Base-by-base conservation (phyloP, 2,329 filamentous ascomycete genomes). In the Colletotrichum karsti region DNA sequence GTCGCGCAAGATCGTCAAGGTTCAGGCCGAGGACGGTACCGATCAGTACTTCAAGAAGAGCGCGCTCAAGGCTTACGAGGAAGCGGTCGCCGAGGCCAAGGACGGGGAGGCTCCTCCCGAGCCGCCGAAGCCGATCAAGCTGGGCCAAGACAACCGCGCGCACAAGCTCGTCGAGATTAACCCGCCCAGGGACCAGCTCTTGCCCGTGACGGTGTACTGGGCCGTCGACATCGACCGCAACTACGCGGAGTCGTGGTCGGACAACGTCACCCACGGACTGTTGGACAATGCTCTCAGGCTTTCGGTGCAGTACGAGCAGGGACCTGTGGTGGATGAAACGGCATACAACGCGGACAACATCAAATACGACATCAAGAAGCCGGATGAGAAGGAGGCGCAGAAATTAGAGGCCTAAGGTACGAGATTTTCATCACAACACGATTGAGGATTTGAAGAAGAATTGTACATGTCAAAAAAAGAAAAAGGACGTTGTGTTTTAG, bases 181-280 rank as follows among this genome's bases (percentile, higher is more conserved):
- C n/a, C n/a, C n/a, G n/a, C n/a, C n/a, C n/a, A n/a, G n/a, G n/a
- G n/a, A 26, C n/a, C 64, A 74, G 64, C 77, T 85, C 13, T 67
- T 83, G 22, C 74, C 75, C 26, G 83, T 84, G 0, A 85, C 80
- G 6, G 79, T 90, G 35, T 86, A 79, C 76, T 90, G 87, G 87
- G 75, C 78, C 22, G 81, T 87, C 70, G 79, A 82, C 58, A 73
- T 78, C 64, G 85, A 89, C 70, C 79, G 76, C 65, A 76, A 81
- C 33, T 84, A 81, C 67, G 87, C 87, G 0, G 69, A 77, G 71
- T 67, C 74, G 18, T 90, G 87, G 87, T 76, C 87, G 7, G 68
- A 72, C 7, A 90, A 89, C 63, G 87, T 90, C 70, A 78, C 75
- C n/a, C 87, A 90, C 71, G 75, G 80, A 9, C 70, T 83, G 33